Base-by-base conservation (phyloP, 1,284 basidiomycete species). In the Cryptococcus jaspeensis region DNA sequence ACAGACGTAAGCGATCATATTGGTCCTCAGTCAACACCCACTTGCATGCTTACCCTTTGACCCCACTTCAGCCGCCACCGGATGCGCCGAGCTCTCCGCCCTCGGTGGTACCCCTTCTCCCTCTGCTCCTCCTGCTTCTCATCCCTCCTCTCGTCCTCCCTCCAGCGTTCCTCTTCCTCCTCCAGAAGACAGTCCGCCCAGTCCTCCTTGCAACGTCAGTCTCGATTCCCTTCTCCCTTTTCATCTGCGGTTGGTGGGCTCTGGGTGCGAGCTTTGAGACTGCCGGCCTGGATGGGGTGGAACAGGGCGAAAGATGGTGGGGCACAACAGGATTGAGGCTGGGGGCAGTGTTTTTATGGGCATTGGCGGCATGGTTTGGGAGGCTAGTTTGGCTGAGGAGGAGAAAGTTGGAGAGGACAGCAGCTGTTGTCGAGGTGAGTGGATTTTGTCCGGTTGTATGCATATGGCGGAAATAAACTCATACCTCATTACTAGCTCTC, bases 231-330 rank as follows among this genome's bases (percentile, higher is more conserved):
- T 84, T 85, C 43, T 87, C 88, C 0, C 80, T 95, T 32, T 84
- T 90, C 65, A 80, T 92, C 45, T 90, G 88, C 50, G 86, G 90
- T 16, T 76, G 91, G 54, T 93, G 90, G 87, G 90, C 90, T 1
- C 90, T 95, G 66, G 83, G 87, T 8, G 92, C 90, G 32, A 92
- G 90, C 70, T 95, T 95, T 67, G 89, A 92, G 81, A 88, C 87
- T 80, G 85, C 88, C 60, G 84, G 81, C 13, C 82, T 84, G 55
- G 79, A 80, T 32, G 85, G 84, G 57, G 85, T 85, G 32, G 75
- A 18, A 18, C 87, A 87, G 11, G 88, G 86, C 82, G 89, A 89
- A 8, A 56, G 63, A n/a, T 58, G 85, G 89, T 67, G 92, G 91
- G 85, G 75, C 3, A 75, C 75, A 0, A 75, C 70, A 83, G 76